Percentiles rank a stretch among this genome's conserved stretches.
These are phyloP conservation scores for Trichosporon ovoides DNA, from an alignment of 1,284 basidiomycete genomes.

Conservation along the genomic window DNA sequence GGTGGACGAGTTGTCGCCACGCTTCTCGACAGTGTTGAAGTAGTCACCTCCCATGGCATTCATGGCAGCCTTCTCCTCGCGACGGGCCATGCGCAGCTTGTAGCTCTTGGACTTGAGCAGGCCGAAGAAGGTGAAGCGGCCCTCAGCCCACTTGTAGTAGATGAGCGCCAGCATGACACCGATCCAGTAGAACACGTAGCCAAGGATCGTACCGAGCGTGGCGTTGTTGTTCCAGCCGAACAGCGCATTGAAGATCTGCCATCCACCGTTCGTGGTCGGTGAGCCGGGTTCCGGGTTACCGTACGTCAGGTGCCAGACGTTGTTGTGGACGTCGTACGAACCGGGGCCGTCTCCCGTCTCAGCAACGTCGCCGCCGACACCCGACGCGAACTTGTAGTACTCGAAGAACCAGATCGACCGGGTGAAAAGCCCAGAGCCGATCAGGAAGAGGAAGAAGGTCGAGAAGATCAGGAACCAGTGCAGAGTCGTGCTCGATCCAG, in stretches of 20 bases:
- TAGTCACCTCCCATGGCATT: neutral
- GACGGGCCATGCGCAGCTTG: slow-evolving; percentile 8
- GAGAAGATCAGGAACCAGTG: slow-evolving; percentile 78
- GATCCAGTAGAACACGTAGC: slow-evolving; percentile 77
- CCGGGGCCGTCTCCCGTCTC: slow-evolving; percentile 56
- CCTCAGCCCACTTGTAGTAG: slow-evolving; percentile 62
- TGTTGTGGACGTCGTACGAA: slow-evolving; percentile 62
- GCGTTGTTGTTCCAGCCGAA: slow-evolving; percentile 50
- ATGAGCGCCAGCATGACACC: slow-evolving; percentile 60
- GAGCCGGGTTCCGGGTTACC: slow-evolving; percentile 64
- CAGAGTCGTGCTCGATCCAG: slow-evolving; percentile 48
- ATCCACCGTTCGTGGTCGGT: slow-evolving; percentile 44
- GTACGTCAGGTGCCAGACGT: slow-evolving; percentile 70
- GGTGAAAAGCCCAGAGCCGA: slow-evolving; percentile 83
- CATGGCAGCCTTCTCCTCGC: slow-evolving; percentile 6
- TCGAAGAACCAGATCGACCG: slow-evolving; percentile 63
- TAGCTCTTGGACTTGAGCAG: neutral
- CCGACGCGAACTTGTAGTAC: slow-evolving; percentile 51
- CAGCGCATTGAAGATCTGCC: slow-evolving; percentile 49
- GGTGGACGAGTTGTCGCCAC: neutral
- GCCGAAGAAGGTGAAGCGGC: slow-evolving; percentile 48
- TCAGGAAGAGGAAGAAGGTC: slow-evolving; percentile 82
- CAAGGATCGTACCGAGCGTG: slow-evolving; percentile 62
- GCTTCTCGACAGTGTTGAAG: slow-evolving; percentile 3
- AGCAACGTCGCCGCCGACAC: slow-evolving; percentile 68